Evolutionary conservation across 176 grass and related monocot genomes (phyloP).

Genomic region (Eremochloa ophiuroides): DNA sequence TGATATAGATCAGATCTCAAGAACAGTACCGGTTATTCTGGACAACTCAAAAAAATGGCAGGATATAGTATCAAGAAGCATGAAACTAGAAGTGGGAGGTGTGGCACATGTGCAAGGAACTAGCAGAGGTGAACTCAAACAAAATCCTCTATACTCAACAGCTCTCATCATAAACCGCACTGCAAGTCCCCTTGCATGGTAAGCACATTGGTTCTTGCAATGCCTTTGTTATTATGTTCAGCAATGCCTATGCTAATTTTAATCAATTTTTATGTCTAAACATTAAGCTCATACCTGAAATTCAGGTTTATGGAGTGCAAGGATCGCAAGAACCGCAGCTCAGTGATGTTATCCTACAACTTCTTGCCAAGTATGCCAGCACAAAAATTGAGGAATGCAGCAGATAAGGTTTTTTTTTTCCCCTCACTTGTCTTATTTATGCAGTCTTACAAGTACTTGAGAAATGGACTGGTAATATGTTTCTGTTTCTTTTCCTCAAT

Average conservation of each 20-base stretch:
- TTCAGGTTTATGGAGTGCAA: slow-evolving; percentile 91
- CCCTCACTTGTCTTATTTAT: background rate
- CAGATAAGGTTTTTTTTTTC: slow-evolving; percentile 50
- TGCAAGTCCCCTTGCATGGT: slow-evolving; percentile 86
- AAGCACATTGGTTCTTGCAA: slow-evolving; percentile 18
- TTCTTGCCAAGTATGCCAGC: slow-evolving; percentile 72
- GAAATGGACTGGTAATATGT: background rate
- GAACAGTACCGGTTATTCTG: slow-evolving; percentile 61
- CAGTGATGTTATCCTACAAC: slow-evolving; percentile 60
- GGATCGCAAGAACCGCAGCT: slow-evolving; percentile 61
- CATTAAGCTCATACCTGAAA: background rate
- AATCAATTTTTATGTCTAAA: background rate
- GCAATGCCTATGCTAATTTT: background rate
- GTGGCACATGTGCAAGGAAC: slow-evolving; percentile 61
- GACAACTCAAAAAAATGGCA: slow-evolving; percentile 69
- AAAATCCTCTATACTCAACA: slow-evolving; percentile 50
- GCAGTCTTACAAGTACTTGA: background rate
- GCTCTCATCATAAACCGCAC: slow-evolving; percentile 66
- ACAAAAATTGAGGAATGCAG: slow-evolving; percentile 53
- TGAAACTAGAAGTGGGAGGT: slow-evolving; percentile 42
- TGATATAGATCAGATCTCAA: slow-evolving; percentile 67
- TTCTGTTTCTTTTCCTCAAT: background rate
- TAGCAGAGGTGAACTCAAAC: slow-evolving; percentile 65
- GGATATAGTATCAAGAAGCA: slow-evolving; percentile 47
- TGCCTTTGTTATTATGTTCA: slow-evolving; percentile 12